Evolutionary conservation across 2,329 filamentous ascomycete genomes (phyloP).

Genomic region (Fusarium lyarnte): DNA sequence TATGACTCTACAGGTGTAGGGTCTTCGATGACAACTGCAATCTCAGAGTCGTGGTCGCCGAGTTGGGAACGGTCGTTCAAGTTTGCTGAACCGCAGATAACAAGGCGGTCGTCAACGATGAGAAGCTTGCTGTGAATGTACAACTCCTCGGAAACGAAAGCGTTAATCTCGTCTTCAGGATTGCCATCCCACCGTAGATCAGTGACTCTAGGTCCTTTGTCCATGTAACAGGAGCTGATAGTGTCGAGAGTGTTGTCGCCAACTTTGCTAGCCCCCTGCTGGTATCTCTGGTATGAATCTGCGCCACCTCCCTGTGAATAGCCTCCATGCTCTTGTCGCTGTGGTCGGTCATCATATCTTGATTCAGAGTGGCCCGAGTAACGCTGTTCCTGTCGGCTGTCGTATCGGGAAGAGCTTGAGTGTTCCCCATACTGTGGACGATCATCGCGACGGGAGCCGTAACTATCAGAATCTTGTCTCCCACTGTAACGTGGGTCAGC

Average conservation of each 20-base stretch:
- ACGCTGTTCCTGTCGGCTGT: neutral
- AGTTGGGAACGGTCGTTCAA: slow-evolving; percentile 76
- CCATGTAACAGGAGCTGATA: slow-evolving; percentile 85
- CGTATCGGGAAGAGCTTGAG: slow-evolving; percentile 11
- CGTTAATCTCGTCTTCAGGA: slow-evolving; percentile 65
- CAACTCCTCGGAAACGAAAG: slow-evolving; percentile 70
- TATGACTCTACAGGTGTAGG: slow-evolving; percentile 72
- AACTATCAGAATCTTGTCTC: neutral
- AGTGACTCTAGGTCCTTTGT: slow-evolving; percentile 75
- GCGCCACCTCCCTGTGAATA: slow-evolving; percentile 35
- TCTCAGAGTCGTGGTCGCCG: slow-evolving; percentile 85
- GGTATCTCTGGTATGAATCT: slow-evolving; percentile 74
- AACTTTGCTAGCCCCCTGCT: slow-evolving; percentile 70
- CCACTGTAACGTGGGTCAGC: slow-evolving; percentile 16
- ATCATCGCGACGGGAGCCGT: slow-evolving; percentile 14
- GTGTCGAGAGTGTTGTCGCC: slow-evolving; percentile 74
- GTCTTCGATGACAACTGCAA: slow-evolving; percentile 90
- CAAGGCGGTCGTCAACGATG: slow-evolving; percentile 83
- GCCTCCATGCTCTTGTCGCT: slow-evolving; percentile 1
- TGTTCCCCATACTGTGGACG: slow-evolving; percentile 4
- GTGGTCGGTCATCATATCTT: slow-evolving; percentile 8
- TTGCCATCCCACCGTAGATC: slow-evolving; percentile 64
- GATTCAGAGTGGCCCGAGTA: neutral
- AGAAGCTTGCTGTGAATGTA: slow-evolving; percentile 75
- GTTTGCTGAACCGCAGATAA: slow-evolving; percentile 79